Base-by-base conservation (phyloP, 495 filamentous ascomycete species). In the Endocarpon pusillum region DNA sequence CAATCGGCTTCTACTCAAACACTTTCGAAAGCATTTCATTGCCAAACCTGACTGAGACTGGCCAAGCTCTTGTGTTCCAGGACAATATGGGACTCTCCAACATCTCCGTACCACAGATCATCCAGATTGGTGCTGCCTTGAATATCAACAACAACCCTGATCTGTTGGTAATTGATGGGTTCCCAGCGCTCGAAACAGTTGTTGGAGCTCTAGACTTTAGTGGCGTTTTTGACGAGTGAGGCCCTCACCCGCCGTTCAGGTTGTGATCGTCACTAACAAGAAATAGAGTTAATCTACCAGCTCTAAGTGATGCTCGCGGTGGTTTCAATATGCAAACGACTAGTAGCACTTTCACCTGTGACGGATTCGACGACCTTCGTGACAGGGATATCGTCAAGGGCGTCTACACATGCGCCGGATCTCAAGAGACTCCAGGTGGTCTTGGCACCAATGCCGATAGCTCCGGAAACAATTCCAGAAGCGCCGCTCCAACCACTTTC, bases 141-240 rank as follows among this genome's bases (percentile, higher is more conserved):
- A 66, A 75, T 39, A 71, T 96, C 47, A 74, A 76, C 52, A 91
- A 91, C 66, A 94, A 94, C 71, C 81, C 84, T 30, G 55, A 62
- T 32, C 65, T 94, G 9, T 38, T 43, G 33, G 47, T 54, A 38
- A 64, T 94, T 20, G 49, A 67, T 36, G 67, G 65, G 30, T 80
- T 96, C 64, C 61, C 67, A 23, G 46, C 58, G 27, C 66, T 97
- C 16, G 45, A 66, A 39, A 64, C 52, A n/a, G 67, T 96, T 29
- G 67, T 64, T 41, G 89, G 87, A 58, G 87, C 86, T 39, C 61
- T 99, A 54, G 81, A 92, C 62, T 73, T 94, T 58, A 73, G 71
- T 46, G 89, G 89, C 47, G 75, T 69, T 58, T 91, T 94, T 55
- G 69, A 69, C 33, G 61, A 69, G 79, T 94, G 66, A 64, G 84